Evolutionary conservation across 1,139 yeast species (phyloP).

Genomic region (Meyerozyma sp.): DNA sequence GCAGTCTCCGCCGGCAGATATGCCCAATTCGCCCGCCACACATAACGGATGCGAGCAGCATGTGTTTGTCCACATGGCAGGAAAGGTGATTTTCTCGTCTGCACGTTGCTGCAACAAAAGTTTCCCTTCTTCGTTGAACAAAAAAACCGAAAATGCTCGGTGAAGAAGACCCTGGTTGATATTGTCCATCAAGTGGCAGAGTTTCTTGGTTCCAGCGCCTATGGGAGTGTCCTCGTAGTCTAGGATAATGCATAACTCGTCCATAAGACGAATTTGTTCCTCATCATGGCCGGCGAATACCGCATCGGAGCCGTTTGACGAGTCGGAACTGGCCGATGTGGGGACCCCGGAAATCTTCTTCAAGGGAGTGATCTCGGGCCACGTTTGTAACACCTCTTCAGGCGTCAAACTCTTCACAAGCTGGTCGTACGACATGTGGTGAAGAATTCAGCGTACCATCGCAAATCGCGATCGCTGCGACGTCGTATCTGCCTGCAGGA

Average conservation of each 20-base stretch:
- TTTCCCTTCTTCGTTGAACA: slow-evolving; percentile 73
- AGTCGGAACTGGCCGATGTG: slow-evolving; percentile 25
- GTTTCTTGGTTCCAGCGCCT: slow-evolving; percentile 91
- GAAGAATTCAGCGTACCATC: background rate
- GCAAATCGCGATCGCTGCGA: too few relatives aligned
- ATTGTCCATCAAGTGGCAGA: slow-evolving; percentile 87
- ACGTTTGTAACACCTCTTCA: slow-evolving; percentile 47
- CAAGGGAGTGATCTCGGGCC: slow-evolving; percentile 61
- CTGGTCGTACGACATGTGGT: slow-evolving; percentile 29
- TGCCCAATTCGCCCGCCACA: slow-evolving; percentile 73
- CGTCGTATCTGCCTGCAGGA: background rate
- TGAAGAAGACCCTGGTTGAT: slow-evolving; percentile 83
- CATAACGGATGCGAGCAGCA: slow-evolving; percentile 98
- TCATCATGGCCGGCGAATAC: slow-evolving; percentile 82
- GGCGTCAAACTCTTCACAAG: slow-evolving; percentile 48
- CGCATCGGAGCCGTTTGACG: slow-evolving; percentile 18
- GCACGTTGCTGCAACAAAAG: slow-evolving; percentile 92
- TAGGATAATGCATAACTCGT: slow-evolving; percentile 89
- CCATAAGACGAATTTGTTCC: slow-evolving; percentile 93
- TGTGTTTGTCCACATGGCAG: slow-evolving; percentile 96
- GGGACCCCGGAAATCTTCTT: slow-evolving; percentile 44
- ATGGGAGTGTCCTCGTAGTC: slow-evolving; percentile 83
- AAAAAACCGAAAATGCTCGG: slow-evolving; percentile 91
- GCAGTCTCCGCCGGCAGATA: slow-evolving; percentile 28
- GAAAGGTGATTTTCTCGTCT: slow-evolving; percentile 91